Evolutionary conservation across 2,329 filamentous ascomycete genomes (phyloP), one percentile per base, ranked within the genome.

Genomic region (Aureobasidium namibiae): DNA sequence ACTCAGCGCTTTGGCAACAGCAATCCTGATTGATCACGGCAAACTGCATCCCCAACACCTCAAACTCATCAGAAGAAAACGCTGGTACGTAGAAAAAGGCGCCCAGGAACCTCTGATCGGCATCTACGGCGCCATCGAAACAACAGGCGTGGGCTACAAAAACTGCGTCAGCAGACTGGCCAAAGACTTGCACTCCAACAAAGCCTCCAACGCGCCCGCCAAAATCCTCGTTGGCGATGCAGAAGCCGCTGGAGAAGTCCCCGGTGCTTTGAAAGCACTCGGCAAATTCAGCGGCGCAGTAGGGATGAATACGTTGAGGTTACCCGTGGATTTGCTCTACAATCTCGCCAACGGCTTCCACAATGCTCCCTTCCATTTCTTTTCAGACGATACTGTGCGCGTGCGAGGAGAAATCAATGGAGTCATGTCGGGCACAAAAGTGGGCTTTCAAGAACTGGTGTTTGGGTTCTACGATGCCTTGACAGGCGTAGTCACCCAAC

Each of bases 1-100:
- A 1, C 73, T 94, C 11, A 90, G 87, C 66, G 78, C 87, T 0
- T 76, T 92, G 48, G 88, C 87, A 11, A 87, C 87, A 9, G 39
- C 14, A 7, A 45, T 57, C 9, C 44, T 60, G 10, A 23, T 60
- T n/a, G 38, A 45, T 4, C 23, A 36, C 31, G 41, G 41, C 14
- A 54, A 31, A 5, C n/a, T 60, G 1, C 41, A 48, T 3, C 48
- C 58, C 31, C 48, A 56, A 3, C 58, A 54, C 38, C 23, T 60
- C 2, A 60, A 56, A 34, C 49, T 58, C 7, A 31, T 48, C 23
- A 38, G 44, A 33, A 26, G 26, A 4, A 58, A 58, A 24, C 29
- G 56, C 3, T 60, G 58, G 58, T 54, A 53, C 13, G 58, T 60
- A 11, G 58, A 60, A 11, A 52, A 60, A 16, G 58, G 58, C 2